Conservation (phyloP, 2,329 filamentous ascomycete genomes). For the Proliferodiscus dingleyae region DNA sequence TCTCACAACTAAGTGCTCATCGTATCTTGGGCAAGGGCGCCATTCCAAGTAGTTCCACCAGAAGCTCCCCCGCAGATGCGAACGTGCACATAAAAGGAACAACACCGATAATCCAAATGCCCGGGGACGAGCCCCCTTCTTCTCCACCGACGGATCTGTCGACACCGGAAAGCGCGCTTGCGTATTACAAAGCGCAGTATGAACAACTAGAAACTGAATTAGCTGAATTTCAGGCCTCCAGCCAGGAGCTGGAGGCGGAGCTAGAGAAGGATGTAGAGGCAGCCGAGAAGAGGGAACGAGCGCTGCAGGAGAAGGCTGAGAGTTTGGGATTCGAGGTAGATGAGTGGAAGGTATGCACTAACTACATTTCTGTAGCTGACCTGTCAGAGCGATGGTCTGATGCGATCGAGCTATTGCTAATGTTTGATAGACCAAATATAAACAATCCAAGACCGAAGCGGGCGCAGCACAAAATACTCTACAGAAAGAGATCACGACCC, state of each 20-base stretch:
- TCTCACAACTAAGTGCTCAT: constrained; percentile 5
- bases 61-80: constrained; percentile 12
- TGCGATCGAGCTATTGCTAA: constrained; percentile 6
- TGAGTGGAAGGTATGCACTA: constrained; percentile 92
- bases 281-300: constrained; percentile 86
- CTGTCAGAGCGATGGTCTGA: neutral
- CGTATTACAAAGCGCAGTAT: constrained; percentile 96
- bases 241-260: constrained; percentile 88
- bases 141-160: constrained; percentile 54
- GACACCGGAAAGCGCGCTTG: constrained; percentile 67
- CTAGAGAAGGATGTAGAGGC: constrained; percentile 94
- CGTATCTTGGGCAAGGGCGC: neutral
- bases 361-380: no score
- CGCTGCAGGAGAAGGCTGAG: constrained; percentile 83
- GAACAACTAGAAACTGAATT: constrained; percentile 88
- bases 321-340: constrained; percentile 82
- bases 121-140: constrained; percentile 50
- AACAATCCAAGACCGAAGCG: constrained; percentile 85
- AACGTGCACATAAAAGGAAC: constrained; percentile 11
- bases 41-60: constrained; percentile 1
- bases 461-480: constrained; percentile 77
- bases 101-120: constrained; percentile 12
- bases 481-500: constrained; percentile 91
- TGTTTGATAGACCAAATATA: constrained; percentile 75
- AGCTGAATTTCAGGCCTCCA: constrained; percentile 88